A percentile compares a stretch with the other conserved stretches of the same genome.
phyloP scores from a whole-genome alignment of 176 grass and related monocot species.

The Oryza glumipatula region DNA sequence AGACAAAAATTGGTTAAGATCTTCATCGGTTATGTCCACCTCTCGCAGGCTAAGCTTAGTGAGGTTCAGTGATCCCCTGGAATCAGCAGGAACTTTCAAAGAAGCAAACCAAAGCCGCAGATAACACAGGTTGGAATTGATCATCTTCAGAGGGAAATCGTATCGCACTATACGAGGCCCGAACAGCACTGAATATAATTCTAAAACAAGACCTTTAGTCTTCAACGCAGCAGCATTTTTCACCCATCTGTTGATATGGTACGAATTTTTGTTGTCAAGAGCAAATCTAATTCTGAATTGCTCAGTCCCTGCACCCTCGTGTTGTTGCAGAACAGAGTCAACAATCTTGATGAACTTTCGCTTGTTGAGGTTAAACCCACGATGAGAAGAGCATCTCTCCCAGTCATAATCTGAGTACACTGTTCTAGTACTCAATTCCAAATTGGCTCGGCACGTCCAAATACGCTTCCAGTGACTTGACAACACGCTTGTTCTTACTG shows the following conservation, averaged over 20 bases:
- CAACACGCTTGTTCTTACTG: conserved; percentile 24
- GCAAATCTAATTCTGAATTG: conserved; percentile 1
- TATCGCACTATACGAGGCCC: background rate
- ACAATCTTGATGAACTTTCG: background rate
- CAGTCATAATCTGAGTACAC: background rate
- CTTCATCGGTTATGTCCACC: conserved; percentile 24
- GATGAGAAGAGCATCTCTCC: background rate
- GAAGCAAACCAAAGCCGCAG: conserved; percentile 15
- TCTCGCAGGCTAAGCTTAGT: conserved; percentile 30
- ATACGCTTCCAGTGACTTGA: background rate
- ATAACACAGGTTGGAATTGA: conserved; percentile 1
- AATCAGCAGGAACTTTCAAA: background rate
- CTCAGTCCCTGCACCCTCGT: conserved; percentile 16
- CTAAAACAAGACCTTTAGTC: conserved; percentile 13
- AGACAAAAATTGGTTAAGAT: conserved; percentile 1
- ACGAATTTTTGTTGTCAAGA: background rate
- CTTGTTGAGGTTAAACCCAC: background rate
- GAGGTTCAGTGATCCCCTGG: conserved; percentile 20
- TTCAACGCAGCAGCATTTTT: background rate
- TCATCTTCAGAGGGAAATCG: conserved; percentile 3
- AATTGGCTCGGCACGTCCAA: conserved; percentile 20
- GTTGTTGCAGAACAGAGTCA: background rate
- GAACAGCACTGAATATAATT: background rate
- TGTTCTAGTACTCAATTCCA: background rate
- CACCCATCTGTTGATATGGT: background rate